Base-by-base conservation (phyloP, 805 yeast genomes). In the Starmerella bacillaris region DNA sequence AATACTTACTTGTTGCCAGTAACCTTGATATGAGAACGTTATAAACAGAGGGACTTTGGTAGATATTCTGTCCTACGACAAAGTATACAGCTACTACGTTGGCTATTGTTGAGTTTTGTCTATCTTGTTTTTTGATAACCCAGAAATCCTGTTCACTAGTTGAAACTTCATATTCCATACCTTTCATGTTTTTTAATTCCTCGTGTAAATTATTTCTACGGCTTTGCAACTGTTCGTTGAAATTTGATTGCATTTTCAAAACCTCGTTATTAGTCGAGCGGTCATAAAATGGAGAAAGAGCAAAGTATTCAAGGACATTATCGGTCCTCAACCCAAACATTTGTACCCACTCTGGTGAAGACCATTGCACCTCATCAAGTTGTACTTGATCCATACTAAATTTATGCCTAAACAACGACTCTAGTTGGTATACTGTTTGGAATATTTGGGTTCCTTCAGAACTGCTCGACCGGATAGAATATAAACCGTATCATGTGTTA, bases 341-440 rank as follows among this genome's bases (percentile, higher is more conserved):
- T 52, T 83, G 93, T 43, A 89, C 82, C 92, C 94, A 89, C 55
- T 89, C 98, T 1, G 98, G 96, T 3, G 89, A 76, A 45, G 84
- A 71, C 98, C 98, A 89, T 54, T 84, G 96, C 28, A 89, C 65
- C 49, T 86, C 95, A 51, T 84, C 95, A 19, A 84, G 61, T 21
- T 44, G 47, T 20, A 47, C 46, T 18, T 37, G 36, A 18, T 41
- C 43, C 47, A 43, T 43, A 17, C 29, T 26, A n/a, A n/a, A n/a
- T n/a, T n/a, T n/a, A n/a, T n/a, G n/a, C n/a, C n/a, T n/a, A n/a
- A n/a, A n/a, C n/a, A n/a, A n/a, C n/a, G n/a, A n/a, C n/a, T n/a
- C n/a, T n/a, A n/a, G n/a, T n/a, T n/a, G n/a, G n/a, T n/a, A n/a
- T n/a, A n/a, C n/a, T n/a, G n/a, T n/a, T n/a, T n/a, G n/a, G n/a